Evolutionary conservation across 108 stramenopile species (phyloP).

Genomic region (Fragilaria radians): DNA sequence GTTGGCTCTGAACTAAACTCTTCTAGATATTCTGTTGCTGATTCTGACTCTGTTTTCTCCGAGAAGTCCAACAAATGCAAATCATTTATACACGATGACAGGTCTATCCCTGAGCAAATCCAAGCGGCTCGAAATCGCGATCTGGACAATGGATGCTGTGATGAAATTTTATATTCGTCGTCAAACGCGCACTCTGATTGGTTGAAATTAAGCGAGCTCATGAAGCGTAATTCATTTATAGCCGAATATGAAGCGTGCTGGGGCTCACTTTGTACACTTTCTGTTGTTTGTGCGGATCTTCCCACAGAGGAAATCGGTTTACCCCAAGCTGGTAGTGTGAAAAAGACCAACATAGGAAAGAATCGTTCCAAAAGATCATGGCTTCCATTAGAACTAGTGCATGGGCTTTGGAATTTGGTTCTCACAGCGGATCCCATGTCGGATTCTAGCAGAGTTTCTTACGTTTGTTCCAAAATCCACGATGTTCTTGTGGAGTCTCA

Average conservation of each 20-base stretch:
- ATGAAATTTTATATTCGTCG: neutral
- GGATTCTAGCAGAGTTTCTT: neutral
- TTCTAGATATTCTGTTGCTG: neutral
- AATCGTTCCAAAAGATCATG: neutral
- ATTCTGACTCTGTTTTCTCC: neutral
- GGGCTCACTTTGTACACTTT: conserved; percentile 3
- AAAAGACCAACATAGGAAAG: neutral
- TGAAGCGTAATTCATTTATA: neutral
- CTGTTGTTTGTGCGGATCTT: conserved; percentile 3
- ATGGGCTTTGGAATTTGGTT: conserved; percentile 1
- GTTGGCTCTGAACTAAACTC: neutral
- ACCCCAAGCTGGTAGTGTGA: neutral
- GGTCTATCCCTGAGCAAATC: conserved; percentile 1
- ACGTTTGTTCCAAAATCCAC: neutral
- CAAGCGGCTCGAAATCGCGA: neutral
- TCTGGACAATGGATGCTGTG: neutral
- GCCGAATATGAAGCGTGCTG: neutral
- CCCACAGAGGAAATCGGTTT: neutral
- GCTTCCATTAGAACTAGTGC: conserved; percentile 6
- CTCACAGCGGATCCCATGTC: neutral
- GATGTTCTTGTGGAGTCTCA: neutral
- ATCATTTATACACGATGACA: neutral
- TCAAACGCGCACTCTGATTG: neutral
- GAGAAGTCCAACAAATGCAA: neutral
- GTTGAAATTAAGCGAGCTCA: neutral